These are phyloP conservation scores for Vicia villosa DNA, from an alignment of 306 rosid genomes.

Conservation along the genomic window DNA sequence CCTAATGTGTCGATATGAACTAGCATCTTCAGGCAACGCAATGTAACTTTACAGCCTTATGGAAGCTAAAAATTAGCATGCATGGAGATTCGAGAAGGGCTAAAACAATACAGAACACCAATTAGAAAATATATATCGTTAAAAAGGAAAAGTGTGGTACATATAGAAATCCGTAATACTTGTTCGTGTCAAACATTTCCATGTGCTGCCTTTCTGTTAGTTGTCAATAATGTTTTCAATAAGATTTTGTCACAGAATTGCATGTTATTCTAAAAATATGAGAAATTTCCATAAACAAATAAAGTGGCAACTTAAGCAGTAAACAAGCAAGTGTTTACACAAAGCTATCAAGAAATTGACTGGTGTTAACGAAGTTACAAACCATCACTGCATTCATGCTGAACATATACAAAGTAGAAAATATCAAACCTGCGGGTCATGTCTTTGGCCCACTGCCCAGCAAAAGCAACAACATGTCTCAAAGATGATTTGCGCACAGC, in stretches of 20 bases:
- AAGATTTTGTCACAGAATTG: neutral
- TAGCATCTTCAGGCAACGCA: conserved; percentile 38
- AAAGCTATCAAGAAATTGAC: conserved; percentile 24
- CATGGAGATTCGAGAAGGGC: neutral
- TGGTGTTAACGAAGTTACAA: conserved; percentile 7
- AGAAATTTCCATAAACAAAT: conserved; percentile 28
- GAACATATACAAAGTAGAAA: conserved; percentile 29
- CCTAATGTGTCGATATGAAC: conserved; percentile 47
- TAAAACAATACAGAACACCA: neutral
- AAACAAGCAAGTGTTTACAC: conserved; percentile 8
- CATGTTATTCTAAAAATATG: neutral
- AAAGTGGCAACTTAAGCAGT: conserved; percentile 22
- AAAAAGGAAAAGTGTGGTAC: neutral
- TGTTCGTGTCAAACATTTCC: neutral
- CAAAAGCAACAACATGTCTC: conserved; percentile 94
- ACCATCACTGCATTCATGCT: conserved; percentile 10
- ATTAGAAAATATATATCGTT: neutral
- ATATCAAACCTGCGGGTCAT: conserved; percentile 87
- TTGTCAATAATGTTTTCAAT: conserved; percentile 15
- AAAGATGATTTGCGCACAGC: conserved; percentile 81
- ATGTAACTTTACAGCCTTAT: conserved; percentile 19
- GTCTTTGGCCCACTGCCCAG: conserved; percentile 95
- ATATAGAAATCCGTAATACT: conserved; percentile 13
- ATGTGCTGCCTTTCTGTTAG: conserved; percentile 4
- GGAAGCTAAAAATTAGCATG: conserved; percentile 14